These are phyloP conservation scores for Pichia ethanolica DNA, from an alignment of 805 yeast species.

Conservation along the genomic window DNA sequence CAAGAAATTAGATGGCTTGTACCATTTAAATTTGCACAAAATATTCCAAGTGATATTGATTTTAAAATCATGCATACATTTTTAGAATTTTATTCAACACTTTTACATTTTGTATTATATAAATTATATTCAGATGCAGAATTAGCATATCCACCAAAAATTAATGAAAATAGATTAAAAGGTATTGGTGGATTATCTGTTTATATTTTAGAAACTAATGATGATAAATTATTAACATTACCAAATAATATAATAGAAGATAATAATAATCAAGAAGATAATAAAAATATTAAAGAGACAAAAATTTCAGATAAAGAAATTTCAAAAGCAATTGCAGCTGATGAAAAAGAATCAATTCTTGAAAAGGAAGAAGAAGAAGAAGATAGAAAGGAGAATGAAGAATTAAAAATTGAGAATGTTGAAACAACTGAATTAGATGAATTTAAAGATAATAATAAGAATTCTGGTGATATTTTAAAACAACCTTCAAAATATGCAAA, in stretches of 20 bases:
- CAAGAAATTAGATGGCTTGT: conserved; percentile 94
- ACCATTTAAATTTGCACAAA: conserved; percentile 95
- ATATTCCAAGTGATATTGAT: conserved; percentile 89
- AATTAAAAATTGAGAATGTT: conserved; percentile 32
- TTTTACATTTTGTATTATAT: conserved; percentile 79
- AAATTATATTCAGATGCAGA: conserved; percentile 80
- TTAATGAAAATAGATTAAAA: conserved; percentile 63
- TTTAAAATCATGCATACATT: conserved; percentile 96
- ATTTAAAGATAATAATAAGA: conserved; percentile 57
- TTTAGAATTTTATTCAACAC: conserved; percentile 89
- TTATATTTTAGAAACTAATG: conserved; percentile 61
- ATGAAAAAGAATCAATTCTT: conserved; percentile 23
- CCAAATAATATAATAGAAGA: conserved; percentile 21
- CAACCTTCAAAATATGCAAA: conserved; percentile 64
- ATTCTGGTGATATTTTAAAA: conserved; percentile 57
- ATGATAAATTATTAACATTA: conserved; percentile 28
- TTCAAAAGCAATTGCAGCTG: conserved; percentile 49
- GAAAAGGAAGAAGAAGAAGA: conserved; percentile 27
- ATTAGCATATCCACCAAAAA: conserved; percentile 84
- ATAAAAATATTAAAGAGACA: conserved; percentile 27
- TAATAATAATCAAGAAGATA: conserved; percentile 8
- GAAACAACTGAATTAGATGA: conserved; percentile 55
- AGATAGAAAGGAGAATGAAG: conserved; percentile 26
- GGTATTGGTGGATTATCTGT: conserved; percentile 87
- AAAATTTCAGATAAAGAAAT: conserved; percentile 36